These are phyloP conservation scores for Paulownia fortunei DNA, from an alignment of 257 asterid species.

Conservation along the genomic window DNA sequence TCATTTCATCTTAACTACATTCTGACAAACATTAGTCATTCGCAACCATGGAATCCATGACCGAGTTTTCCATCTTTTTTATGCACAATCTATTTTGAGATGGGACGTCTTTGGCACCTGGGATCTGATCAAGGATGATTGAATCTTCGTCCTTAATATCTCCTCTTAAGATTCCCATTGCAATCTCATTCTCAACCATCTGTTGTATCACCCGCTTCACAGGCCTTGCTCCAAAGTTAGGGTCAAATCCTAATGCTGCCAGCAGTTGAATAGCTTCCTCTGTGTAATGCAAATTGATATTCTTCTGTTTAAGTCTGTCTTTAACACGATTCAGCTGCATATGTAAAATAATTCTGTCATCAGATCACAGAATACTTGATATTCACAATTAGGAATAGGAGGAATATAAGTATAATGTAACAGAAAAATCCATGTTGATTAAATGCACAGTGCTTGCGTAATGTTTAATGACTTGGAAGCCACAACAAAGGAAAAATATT, in stretches of 20 bases:
- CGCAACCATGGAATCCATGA: conserved; percentile 57
- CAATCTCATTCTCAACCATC: conserved; percentile 90
- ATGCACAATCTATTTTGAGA: conserved; percentile 55
- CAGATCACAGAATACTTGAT: conserved; percentile 1
- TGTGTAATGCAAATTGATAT: conserved; percentile 63
- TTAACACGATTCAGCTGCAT: conserved; percentile 80
- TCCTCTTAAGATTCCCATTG: conserved; percentile 74
- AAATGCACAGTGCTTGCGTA: neutral
- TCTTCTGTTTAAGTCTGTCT: conserved; percentile 81
- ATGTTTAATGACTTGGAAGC: neutral
- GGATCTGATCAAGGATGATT: conserved; percentile 59
- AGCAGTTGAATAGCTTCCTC: conserved; percentile 61
- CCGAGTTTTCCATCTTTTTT: conserved; percentile 42
- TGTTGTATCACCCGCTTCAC: conserved; percentile 90
- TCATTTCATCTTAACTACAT: neutral
- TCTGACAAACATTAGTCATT: conserved; percentile 42
- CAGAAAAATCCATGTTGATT: conserved; percentile 6
- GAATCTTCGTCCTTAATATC: conserved; percentile 74
- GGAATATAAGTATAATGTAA: neutral
- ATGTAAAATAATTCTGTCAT: neutral
- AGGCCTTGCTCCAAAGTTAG: conserved; percentile 93
- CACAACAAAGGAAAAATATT: neutral
- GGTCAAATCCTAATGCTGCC: conserved; percentile 78
- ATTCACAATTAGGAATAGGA: neutral
- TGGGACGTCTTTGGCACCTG: conserved; percentile 38